These are phyloP conservation scores for Kurtzmaniella natalensis DNA, from an alignment of 1,139 yeast genomes.

Conservation along the genomic window DNA sequence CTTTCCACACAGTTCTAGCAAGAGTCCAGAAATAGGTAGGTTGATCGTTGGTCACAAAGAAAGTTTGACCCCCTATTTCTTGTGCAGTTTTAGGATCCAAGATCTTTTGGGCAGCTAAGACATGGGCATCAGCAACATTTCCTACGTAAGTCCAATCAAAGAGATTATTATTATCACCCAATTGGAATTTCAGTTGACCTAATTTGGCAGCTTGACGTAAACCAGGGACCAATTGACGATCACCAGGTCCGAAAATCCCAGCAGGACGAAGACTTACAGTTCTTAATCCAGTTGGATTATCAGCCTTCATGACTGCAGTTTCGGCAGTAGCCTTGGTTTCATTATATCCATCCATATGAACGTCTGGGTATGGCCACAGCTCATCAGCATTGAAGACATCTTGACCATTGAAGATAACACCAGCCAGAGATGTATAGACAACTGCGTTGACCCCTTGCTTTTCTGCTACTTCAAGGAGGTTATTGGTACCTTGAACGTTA, in stretches of 20 bases:
- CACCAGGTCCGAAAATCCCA: conserved; percentile 98
- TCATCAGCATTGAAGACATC: conserved; percentile 92
- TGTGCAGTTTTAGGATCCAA: conserved; percentile 37
- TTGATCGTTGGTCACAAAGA: conserved; percentile 88
- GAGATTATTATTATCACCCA: conserved; percentile 88
- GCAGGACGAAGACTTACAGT: conserved; percentile 95
- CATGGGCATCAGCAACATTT: conserved; percentile 97
- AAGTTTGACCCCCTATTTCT: conserved; percentile 75
- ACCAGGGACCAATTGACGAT: conserved; percentile 93
- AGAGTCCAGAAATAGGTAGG: conserved; percentile 97
- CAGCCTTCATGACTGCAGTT: conserved; percentile 68
- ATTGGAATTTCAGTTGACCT: conserved; percentile 88
- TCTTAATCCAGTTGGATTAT: conserved; percentile 50
- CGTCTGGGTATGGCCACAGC: conserved; percentile 84
- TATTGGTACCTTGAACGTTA: conserved; percentile 84
- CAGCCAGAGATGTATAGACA: conserved; percentile 95
- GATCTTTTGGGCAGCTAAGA: conserved; percentile 79
- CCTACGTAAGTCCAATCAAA: conserved; percentile 99
- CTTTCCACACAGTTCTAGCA: conserved; percentile 96
- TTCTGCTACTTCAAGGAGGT: conserved; percentile 64
- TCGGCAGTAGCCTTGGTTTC: conserved; percentile 95
- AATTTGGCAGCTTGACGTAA: conserved; percentile 74
- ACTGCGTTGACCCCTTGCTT: conserved; percentile 55
- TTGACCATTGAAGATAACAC: conserved; percentile 92
- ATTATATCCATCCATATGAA: conserved; percentile 95